These are phyloP conservation scores for Aspergillus novofumigatus DNA, from an alignment of 2,329 filamentous ascomycete genomes.

Conservation along the genomic window DNA sequence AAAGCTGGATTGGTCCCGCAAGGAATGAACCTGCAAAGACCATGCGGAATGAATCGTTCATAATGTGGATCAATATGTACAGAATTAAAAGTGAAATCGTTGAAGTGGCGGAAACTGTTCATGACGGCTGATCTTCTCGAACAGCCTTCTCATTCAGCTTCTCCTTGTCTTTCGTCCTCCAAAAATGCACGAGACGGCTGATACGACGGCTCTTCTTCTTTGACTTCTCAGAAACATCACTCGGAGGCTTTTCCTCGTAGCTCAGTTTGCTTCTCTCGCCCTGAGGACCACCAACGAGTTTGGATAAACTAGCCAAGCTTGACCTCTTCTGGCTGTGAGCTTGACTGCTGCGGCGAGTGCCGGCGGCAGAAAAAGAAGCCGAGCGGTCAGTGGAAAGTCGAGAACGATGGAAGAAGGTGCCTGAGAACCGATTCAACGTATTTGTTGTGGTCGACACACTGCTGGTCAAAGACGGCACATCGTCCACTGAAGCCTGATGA, in stretches of 20 bases:
- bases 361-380: conserved; percentile 41
- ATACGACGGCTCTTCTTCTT: conserved; percentile 45
- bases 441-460: conserved; percentile 47
- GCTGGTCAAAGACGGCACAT: conserved; percentile 48
- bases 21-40: conserved; percentile 17
- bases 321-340: conserved; percentile 42
- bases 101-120: conserved; percentile 14
- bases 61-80: conserved; percentile 15
- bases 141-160: conserved; percentile 20
- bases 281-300: conserved; percentile 42
- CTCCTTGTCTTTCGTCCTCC: conserved; percentile 46
- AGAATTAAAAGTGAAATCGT: conserved; percentile 9
- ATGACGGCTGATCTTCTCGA: conserved; percentile 20
- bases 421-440: conserved; percentile 41
- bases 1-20: conserved; percentile 1
- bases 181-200: conserved; percentile 48
- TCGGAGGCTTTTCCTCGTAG: conserved; percentile 42
- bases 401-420: conserved; percentile 38
- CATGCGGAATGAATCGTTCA: conserved; percentile 16
- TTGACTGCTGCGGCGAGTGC: conserved; percentile 36
- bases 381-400: conserved; percentile 43
- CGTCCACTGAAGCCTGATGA: conserved; percentile 43
- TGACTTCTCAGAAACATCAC: conserved; percentile 34
- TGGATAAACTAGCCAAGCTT: conserved; percentile 47
- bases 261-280: conserved; percentile 44